Conservation (phyloP, 108 stramenopile species). For the Nitzschia palea region DNA sequence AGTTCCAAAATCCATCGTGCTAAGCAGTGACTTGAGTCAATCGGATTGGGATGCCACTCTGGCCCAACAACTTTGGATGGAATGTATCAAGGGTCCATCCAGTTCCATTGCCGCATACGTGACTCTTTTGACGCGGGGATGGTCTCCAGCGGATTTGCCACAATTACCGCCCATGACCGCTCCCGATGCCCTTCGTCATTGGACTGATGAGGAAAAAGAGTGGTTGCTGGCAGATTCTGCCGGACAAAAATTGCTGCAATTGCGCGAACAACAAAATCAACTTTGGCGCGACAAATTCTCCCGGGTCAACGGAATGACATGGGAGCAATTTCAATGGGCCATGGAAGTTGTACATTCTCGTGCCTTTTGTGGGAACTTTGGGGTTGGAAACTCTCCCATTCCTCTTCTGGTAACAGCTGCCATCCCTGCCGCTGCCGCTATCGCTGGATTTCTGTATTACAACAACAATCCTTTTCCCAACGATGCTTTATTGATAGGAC, state of each 20-base stretch:
- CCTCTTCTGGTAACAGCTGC: conserved; percentile 16
- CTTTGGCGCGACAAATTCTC: conserved; percentile 67
- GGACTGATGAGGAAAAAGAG: conserved; percentile 57
- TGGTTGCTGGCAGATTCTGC: conserved; percentile 31
- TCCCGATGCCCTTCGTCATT: conserved; percentile 71
- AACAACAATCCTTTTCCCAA: conserved; percentile 7
- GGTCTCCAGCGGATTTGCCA: not conserved
- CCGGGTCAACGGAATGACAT: conserved; percentile 39
- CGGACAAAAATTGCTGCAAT: conserved; percentile 49
- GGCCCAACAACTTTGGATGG: conserved; percentile 57
- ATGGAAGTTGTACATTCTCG: conserved; percentile 85
- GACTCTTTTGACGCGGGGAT: conserved; percentile 8
- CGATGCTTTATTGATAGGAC: conserved; percentile 22
- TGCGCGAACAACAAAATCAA: conserved; percentile 43
- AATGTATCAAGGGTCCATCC: conserved; percentile 52
- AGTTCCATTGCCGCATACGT: conserved; percentile 57
- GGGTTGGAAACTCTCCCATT: not conserved
- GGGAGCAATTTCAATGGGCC: conserved; percentile 72
- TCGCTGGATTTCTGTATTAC: conserved; percentile 22
- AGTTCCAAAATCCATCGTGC: conserved; percentile 46
- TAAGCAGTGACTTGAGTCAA: conserved; percentile 44
- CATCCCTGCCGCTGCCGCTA: conserved; percentile 24
- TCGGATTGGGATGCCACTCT: conserved; percentile 65
- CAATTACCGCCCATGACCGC: conserved; percentile 59
- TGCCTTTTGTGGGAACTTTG: conserved; percentile 46